These are phyloP conservation scores for Paracamarosporium sp. DNA, from an alignment of 2,329 filamentous ascomycete species.

Conservation along the genomic window DNA sequence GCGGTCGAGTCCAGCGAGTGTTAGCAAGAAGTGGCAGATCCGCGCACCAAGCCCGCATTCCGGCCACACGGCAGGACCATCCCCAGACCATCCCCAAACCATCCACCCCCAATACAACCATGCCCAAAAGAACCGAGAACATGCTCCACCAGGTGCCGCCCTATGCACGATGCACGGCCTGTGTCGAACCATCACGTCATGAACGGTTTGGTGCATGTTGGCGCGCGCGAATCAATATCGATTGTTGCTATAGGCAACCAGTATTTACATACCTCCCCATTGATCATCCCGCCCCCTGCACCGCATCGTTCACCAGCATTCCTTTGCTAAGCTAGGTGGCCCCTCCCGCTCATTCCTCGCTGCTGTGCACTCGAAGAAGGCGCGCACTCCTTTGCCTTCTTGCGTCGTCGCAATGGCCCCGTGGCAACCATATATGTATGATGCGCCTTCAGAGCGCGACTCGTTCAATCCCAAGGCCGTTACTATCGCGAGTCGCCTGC, in stretches of 20 bases:
- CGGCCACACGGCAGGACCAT: not conserved
- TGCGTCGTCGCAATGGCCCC: constrained; percentile 46
- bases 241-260: constrained; percentile 40
- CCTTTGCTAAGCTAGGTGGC: constrained; percentile 44
- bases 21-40: not conserved
- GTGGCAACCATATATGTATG: constrained; percentile 77
- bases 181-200: constrained; percentile 23
- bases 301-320: constrained; percentile 39
- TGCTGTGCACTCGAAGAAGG: constrained; percentile 30
- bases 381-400: constrained; percentile 34
- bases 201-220: constrained; percentile 9
- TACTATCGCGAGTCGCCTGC: constrained; percentile 78
- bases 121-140: not conserved
- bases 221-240: constrained; percentile 21
- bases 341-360: constrained; percentile 33
- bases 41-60: not conserved
- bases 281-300: constrained; percentile 37
- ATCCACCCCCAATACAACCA: not conserved
- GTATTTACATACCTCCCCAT: constrained; percentile 35
- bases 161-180: not conserved
- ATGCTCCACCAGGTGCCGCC: not conserved
- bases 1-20: not conserved
- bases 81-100: not conserved
- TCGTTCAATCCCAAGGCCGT: constrained; percentile 88
- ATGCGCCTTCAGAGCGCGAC: constrained; percentile 55